Conservation (phyloP, 2,329 filamentous ascomycete genomes). For the Bipolaris victoriae region DNA sequence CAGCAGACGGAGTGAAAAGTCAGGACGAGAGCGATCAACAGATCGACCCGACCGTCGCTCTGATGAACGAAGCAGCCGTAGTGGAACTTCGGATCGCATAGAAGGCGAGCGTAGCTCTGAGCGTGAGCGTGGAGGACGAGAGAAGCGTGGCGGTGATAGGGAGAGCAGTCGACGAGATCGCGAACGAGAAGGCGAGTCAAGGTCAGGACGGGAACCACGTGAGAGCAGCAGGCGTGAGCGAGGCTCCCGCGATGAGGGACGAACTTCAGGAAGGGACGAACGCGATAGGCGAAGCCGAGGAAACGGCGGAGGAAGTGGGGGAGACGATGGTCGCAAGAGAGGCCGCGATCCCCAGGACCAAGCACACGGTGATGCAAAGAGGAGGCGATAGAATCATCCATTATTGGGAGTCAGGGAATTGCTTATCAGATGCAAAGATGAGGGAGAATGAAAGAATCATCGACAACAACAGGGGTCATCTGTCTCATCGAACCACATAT, state of each 20-base stretch:
- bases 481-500: neutral
- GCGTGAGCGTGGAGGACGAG: slow-evolving; percentile 35
- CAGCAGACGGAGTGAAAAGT: slow-evolving; percentile 36
- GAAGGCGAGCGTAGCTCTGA: slow-evolving; percentile 35
- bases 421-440: neutral
- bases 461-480: neutral
- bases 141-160: slow-evolving; percentile 35
- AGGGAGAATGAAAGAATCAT: neutral
- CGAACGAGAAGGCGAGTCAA: slow-evolving; percentile 21
- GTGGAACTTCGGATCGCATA: slow-evolving; percentile 20
- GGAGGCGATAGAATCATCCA: slow-evolving; percentile 25
- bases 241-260: slow-evolving; percentile 31
- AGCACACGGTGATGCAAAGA: slow-evolving; percentile 32
- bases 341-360: slow-evolving; percentile 31
- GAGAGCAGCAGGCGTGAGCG: slow-evolving; percentile 33
- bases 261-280: slow-evolving; percentile 32
- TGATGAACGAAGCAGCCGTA: slow-evolving; percentile 37
- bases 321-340: slow-evolving; percentile 33
- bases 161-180: slow-evolving; percentile 28
- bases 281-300: slow-evolving; percentile 32
- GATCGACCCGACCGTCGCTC: slow-evolving; percentile 34
- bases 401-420: neutral
- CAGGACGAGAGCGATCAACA: slow-evolving; percentile 34
- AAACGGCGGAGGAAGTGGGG: slow-evolving; percentile 15
- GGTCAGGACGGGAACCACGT: slow-evolving; percentile 22